phyloP scores from a whole-genome alignment of 306 rosid species.

The Oxytropis ochrocephala region DNA sequence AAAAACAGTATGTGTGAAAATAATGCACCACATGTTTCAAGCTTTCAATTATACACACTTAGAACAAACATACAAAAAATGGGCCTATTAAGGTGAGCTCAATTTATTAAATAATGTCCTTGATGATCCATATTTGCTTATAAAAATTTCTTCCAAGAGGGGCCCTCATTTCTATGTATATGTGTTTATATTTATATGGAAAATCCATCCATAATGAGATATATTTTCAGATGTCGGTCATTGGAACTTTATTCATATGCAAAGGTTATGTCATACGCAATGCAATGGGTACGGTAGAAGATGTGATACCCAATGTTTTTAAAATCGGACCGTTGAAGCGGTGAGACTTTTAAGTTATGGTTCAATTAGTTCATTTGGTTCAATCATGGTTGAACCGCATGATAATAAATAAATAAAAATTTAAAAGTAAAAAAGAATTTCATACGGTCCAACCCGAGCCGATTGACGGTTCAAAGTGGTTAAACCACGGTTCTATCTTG shows the following conservation, averaged over 20 bases:
- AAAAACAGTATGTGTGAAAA: not conserved
- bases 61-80: slow-evolving; percentile 18
- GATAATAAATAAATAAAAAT: too few species aligned
- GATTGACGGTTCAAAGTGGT: too few species aligned
- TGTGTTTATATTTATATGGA: slow-evolving; percentile 5
- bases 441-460: too few species aligned
- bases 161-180: not conserved
- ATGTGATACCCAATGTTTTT: slow-evolving; percentile 10
- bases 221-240: slow-evolving; percentile 6
- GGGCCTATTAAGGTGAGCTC: not conserved
- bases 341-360: too few species aligned
- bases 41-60: slow-evolving; percentile 24
- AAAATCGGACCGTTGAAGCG: too few species aligned
- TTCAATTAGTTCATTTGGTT: too few species aligned
- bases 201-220: slow-evolving; percentile 15
- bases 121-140: not conserved
- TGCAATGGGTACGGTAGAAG: not conserved
- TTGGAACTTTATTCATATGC: slow-evolving; percentile 16
- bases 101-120: slow-evolving; percentile 10
- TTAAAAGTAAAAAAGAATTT: too few species aligned
- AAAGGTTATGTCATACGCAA: slow-evolving; percentile 5
- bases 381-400: too few species aligned
- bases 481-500: too few species aligned
- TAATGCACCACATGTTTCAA: slow-evolving; percentile 26
- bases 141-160: not conserved